A percentile compares a stretch with the other conserved stretches of the same genome.
phyloP scores from a whole-genome alignment of 2,329 filamentous ascomycete species.

The Penicillium paneum region DNA sequence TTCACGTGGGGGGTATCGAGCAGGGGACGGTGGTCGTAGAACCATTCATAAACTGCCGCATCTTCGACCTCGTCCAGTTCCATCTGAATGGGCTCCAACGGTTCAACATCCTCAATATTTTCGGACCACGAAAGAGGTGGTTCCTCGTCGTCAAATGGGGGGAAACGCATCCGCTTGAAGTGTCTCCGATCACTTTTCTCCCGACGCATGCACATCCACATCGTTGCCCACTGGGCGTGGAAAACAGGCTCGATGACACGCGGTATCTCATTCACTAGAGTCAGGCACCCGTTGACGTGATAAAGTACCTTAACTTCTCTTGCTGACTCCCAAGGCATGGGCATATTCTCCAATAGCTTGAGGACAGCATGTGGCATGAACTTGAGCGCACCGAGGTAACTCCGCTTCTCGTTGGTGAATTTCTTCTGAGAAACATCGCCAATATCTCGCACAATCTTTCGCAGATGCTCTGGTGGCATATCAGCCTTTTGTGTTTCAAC shows the following conservation, averaged over 20 bases:
- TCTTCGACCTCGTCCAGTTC: constrained; percentile 95
- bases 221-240: constrained; percentile 97
- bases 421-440: constrained; percentile 99
- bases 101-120: constrained; percentile 98
- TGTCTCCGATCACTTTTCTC: constrained; percentile 94
- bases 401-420: constrained; percentile 97
- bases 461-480: constrained; percentile 96
- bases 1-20: constrained; percentile 92
- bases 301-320: constrained; percentile 97
- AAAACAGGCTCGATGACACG: constrained; percentile 97
- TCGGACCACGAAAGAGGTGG: constrained; percentile 97
- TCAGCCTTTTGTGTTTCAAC: constrained; percentile 98
- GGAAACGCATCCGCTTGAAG: constrained; percentile 99
- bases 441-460: constrained; percentile 98
- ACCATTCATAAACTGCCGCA: constrained; percentile 88
- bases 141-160: constrained; percentile 97
- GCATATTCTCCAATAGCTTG: constrained; percentile 98
- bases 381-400: constrained; percentile 93
- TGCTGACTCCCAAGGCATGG: constrained; percentile 98
- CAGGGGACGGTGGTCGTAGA: constrained; percentile 90
- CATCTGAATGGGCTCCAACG: constrained; percentile 96
- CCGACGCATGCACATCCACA: constrained; percentile 98
- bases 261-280: constrained; percentile 92
- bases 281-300: constrained; percentile 96
- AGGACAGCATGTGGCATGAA: constrained; percentile 99